Base-by-base conservation (phyloP, 352 stramenopile genomes). In the Poterioochromonas sp. region DNA sequence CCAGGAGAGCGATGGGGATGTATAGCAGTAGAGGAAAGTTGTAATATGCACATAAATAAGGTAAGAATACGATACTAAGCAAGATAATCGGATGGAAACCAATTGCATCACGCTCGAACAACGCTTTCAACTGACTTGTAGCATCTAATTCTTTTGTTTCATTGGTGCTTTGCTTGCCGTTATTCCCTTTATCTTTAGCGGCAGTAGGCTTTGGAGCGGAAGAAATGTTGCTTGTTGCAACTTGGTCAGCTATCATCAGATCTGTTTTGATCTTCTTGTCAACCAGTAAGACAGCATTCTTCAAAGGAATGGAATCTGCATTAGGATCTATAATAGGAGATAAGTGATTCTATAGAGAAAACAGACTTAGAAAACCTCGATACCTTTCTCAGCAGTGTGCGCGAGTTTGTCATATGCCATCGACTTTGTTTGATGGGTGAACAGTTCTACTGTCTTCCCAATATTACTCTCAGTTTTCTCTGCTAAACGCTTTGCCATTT, bases 1-100 rank as follows among this genome's bases (percentile, higher is more conserved):
- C 51, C 40, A 81, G 41, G 26, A 81, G 49, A 18, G 79, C 73
- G 0, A 74, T 39, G 0, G 79, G 79, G 8, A 82, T 32, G n/a
- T 76, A 76, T 54, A 73, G 37, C 0, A 69, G 29, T 32, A 53
- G 65, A 22, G 64, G 76, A 44, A 70, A 32, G 34, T 79, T 29
- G 41, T 76, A 69, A 60, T 58, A 58, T 37, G 35, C 5, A 5
- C 51, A n/a, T 8, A 54, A 1, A 34, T 39, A 29, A 15, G 65
- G 65, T 2, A 54, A 54, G 68, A 40, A 0, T 41, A 41, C 0
- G 35, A 71, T 3, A 40, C 0, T 32, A 11, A 32, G 20, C 20
- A 20, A 34, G 29, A 26, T 51, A 32, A 76, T 40, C 44, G 44
- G 58, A 53, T 73, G 0, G 60, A 54, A 79, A 47, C 2, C 8